Evolutionary conservation across 2,329 filamentous ascomycete species (phyloP).

Genomic region (Penicillium sp.): DNA sequence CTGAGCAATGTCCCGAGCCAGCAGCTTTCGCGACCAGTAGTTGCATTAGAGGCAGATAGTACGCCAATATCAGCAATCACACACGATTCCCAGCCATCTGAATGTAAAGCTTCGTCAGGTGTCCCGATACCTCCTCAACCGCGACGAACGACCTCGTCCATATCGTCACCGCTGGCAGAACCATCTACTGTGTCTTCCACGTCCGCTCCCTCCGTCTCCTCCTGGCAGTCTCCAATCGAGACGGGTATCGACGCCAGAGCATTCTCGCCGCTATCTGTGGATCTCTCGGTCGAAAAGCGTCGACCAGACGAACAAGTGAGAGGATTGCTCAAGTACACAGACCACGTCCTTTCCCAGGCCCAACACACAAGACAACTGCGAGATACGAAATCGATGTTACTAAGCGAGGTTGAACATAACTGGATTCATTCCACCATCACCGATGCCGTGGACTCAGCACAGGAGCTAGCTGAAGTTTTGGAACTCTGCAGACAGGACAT

Average conservation of each 20-base stretch:
- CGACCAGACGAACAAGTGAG: conserved; percentile 10
- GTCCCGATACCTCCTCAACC: neutral
- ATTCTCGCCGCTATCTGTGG: neutral
- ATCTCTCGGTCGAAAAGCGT: conserved; percentile 2
- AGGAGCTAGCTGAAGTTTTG: conserved; percentile 24
- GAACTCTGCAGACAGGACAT: conserved; percentile 18
- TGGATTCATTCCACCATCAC: conserved; percentile 24
- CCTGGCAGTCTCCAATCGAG: neutral
- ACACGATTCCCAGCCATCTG: neutral
- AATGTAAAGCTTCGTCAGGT: neutral
- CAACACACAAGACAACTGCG: conserved; percentile 6
- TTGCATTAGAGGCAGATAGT: neutral
- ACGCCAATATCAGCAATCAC: neutral
- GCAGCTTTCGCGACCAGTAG: neutral
- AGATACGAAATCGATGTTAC: conserved; percentile 2
- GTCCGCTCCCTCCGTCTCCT: neutral
- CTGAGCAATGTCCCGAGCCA: neutral
- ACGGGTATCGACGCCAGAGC: neutral
- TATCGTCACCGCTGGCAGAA: neutral
- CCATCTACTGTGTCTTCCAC: neutral
- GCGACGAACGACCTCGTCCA: neutral
- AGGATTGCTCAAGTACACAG: conserved; percentile 4
- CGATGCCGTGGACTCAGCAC: conserved; percentile 30
- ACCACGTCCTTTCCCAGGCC: conserved; percentile 2
- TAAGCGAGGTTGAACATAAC: conserved; percentile 18